These are phyloP conservation scores for Hemileccinum impolitum DNA, from an alignment of 768 basidiomycete species.

Conservation along the genomic window DNA sequence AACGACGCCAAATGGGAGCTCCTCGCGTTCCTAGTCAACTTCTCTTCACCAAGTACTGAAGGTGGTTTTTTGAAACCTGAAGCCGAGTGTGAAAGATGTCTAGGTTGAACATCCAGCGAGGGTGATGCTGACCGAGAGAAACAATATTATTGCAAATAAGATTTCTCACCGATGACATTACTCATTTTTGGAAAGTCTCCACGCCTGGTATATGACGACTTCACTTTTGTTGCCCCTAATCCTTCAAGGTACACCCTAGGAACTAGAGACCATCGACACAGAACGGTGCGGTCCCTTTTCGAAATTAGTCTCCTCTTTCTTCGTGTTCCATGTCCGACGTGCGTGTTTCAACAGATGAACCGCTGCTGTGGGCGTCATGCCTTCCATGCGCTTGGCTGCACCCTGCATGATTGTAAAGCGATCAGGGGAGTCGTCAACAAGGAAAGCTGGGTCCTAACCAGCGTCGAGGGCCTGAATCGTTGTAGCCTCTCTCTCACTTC, in stretches of 20 bases:
- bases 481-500: constrained; percentile 70
- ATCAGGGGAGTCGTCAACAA: background rate
- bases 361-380: constrained; percentile 82
- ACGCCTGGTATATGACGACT: no score
- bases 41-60: no score
- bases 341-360: constrained; percentile 67
- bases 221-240: no score
- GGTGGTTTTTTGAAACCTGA: no score
- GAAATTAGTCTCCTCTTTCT: background rate
- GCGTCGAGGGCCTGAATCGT: constrained; percentile 59
- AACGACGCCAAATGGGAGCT: constrained; percentile 7
- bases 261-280: background rate
- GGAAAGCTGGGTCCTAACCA: constrained; percentile 41
- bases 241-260: background rate
- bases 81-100: no score
- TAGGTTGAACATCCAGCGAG: no score
- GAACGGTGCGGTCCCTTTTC: background rate
- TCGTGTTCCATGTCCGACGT: constrained; percentile 31
- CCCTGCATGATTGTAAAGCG: constrained; percentile 47
- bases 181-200: no score
- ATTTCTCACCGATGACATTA: no score
- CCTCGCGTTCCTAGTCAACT: no score
- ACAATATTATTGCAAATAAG: no score
- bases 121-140: no score
- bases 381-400: constrained; percentile 91